Conservation (phyloP, 2,329 filamentous ascomycete species). For the Fusarium coicis region DNA sequence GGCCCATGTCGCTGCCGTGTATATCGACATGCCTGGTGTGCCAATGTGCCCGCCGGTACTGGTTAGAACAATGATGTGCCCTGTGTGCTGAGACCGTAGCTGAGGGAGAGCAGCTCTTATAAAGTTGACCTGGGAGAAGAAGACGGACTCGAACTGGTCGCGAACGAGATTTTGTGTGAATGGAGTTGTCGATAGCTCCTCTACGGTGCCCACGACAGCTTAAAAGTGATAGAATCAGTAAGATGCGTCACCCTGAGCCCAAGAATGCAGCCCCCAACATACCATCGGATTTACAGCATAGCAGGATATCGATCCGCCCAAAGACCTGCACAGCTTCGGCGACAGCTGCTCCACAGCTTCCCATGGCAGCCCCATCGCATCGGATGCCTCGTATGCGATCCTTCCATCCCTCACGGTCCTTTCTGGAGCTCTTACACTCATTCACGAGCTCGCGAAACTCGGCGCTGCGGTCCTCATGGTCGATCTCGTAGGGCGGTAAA, state of each 20-base stretch:
- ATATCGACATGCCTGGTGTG: constrained; percentile 89
- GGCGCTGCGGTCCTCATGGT: constrained; percentile 77
- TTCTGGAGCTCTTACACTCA: constrained; percentile 70
- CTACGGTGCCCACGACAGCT: constrained; percentile 90
- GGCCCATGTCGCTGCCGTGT: constrained; percentile 93
- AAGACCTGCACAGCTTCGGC: constrained; percentile 88
- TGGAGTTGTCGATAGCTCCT: constrained; percentile 81
- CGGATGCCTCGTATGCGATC: constrained; percentile 76
- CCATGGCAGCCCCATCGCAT: constrained; percentile 70
- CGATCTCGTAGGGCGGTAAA: constrained; percentile 80
- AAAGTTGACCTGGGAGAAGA: constrained; percentile 95
- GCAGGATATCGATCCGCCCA: constrained; percentile 86
- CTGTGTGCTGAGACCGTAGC: constrained; percentile 82
- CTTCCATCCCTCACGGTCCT: constrained; percentile 80
- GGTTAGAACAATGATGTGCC: constrained; percentile 90
- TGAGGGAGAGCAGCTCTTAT: constrained; percentile 88
- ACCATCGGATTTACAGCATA: constrained; percentile 92
- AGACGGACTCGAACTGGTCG: constrained; percentile 94
- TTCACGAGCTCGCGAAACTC: constrained; percentile 85
- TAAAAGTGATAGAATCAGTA: constrained; percentile 24
- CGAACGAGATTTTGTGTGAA: constrained; percentile 82
- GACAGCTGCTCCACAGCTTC: constrained; percentile 84
- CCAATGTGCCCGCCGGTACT: constrained; percentile 93
- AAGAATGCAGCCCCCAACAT: constrained; percentile 35
- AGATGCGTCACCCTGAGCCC: background rate